Evolutionary conservation across 2,329 filamentous ascomycete species (phyloP), one percentile per base, ranked within the genome.

Genomic region (Ascomycota sp.): DNA sequence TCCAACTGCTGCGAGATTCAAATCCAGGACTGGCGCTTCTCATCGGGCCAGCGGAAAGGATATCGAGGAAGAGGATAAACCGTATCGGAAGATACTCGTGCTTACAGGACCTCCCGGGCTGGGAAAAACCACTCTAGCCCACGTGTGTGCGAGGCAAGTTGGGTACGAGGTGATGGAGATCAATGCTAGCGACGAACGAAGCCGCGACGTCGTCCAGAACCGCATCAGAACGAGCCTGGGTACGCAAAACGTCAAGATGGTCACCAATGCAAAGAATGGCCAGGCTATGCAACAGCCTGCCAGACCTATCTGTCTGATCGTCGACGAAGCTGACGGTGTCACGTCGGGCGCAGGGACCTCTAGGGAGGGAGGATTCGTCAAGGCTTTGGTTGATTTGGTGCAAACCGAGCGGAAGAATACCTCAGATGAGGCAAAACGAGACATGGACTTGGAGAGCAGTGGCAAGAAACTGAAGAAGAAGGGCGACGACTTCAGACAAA

Each of bases 161-260:
- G 89, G 89, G 0, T 98, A 98, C 43, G 89, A 95, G 44, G 79
- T 92, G 1, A 68, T 95, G 46, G 89, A 98, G 48, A 92, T 98
- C 53, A 98, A 98, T 43, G 89, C 91, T 7, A 95, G 86, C 42
- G 89, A 98, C 45, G 91, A 98, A 46, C 68, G 89, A 42, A 93
- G 82, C 45, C 66, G 69, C 20, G 74, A 86, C 43, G 82, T 98
- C 2, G 89, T 98, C 23, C 89, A 80, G 46, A 82, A 81, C 6
- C 69, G 83, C 11, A 94, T 98, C 39, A 69, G 80, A 40, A 92
- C 93, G 33, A 86, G 81, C 48, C 65, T 98, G 22, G 85, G 81
- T 0, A 98, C 89, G 0, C 86, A 98, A 49, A 94, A 81, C 35
- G 86, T 98, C 35, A 89, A 80, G 46, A 70, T 66, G 20, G 73